Evolutionary conservation across 805 yeast species (phyloP), one percentile per base, ranked within the genome.

Genomic region (Spathaspora arborariae): DNA sequence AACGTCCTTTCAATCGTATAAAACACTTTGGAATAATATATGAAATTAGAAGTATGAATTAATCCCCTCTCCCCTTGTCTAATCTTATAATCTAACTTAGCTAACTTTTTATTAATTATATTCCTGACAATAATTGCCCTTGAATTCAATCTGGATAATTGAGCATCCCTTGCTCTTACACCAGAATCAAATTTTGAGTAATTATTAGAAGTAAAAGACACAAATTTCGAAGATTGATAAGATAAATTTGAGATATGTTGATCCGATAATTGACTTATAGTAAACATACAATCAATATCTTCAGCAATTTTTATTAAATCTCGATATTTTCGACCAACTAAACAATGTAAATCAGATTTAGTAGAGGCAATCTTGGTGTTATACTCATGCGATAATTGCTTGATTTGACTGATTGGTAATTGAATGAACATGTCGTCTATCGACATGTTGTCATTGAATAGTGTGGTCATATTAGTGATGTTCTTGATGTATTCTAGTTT

Each of bases 291-390:
- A 30, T 64, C 67, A 21, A 72, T 70, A 45, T 68, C 73, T 47
- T 71, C 75, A n/a, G 76, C 73, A 11, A 72, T 70, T 39, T 63
- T 59, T 40, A 72, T 70, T 55, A 72, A 62, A 54, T 71, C 75
- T 40, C 77, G 56, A 56, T 72, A 72, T 45, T 72, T 72, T 24
- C 51, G 52, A 5, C 75, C 72, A 18, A 72, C 76, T 41, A 72
- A 58, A 4, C 52, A 45, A 47, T 71, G 75, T 13, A 72, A 54
- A 37, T 70, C 66, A 9, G 53, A 30, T 47, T 63, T 64, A 46
- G 74, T 68, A 11, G 50, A 41, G 4, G 48, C 49, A n/a, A 63
- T 65, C 24, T 56, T 57, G 6, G 47, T 48, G 30, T 59, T 55
- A 48, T 69, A 70, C 19, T 63, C 61, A 4, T 53, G 47, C 38